Evolutionary conservation across 106 monocot genomes (phyloP).

Genomic region (Platanthera zijinensis): DNA sequence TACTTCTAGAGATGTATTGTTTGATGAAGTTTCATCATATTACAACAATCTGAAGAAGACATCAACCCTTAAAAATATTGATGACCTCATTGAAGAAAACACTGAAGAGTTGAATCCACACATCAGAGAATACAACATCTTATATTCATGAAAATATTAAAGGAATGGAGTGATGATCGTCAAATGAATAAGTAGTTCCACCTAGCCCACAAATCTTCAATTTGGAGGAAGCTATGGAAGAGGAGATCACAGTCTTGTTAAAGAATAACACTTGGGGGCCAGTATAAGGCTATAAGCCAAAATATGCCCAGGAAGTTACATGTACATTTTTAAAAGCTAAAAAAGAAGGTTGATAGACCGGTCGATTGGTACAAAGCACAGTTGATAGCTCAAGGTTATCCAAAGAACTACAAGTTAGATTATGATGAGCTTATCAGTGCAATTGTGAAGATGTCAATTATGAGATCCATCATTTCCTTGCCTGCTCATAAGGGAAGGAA

Average conservation of each 20-base stretch:
- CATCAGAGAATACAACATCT: neutral
- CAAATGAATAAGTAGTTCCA: neutral
- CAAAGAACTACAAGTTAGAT: no score
- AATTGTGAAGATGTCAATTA: no score
- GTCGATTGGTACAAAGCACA: no score
- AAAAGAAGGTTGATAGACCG: no score
- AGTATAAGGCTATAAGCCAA: no score
- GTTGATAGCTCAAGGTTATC: no score
- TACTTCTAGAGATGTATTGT: neutral
- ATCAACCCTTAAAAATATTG: no score
- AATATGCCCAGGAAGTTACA: no score
- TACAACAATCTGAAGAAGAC: neutral
- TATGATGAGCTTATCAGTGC: no score
- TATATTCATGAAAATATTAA: neutral
- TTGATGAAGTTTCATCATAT: neutral
- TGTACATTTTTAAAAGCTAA: no score
- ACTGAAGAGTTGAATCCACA: neutral
- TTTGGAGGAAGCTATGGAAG: slow-evolving; percentile 1
- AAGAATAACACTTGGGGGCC: slow-evolving; percentile 7
- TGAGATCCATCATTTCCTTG: no score
- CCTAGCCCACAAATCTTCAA: neutral
- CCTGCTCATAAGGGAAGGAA: no score
- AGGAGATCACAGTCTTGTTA: slow-evolving; percentile 1
- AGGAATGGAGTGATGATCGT: neutral
- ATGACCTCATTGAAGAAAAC: neutral